Conservation (phyloP, 139 green algal genomes). For the Asterochloris sp. region DNA sequence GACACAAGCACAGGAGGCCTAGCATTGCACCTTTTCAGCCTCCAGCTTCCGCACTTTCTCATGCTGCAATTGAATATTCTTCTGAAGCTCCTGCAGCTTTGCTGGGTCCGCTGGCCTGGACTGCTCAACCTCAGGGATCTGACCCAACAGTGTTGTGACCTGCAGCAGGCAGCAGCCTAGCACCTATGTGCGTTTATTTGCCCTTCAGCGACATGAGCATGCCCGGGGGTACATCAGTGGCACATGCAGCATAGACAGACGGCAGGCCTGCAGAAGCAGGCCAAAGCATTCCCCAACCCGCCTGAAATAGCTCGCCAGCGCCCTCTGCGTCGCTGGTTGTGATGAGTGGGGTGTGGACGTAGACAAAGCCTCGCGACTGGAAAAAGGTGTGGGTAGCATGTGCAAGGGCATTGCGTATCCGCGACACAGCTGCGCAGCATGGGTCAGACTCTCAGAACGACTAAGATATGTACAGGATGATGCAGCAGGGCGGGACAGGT, state of each 20-base stretch:
- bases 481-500: too few species aligned
- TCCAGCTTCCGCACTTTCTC: too few species aligned
- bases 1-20: too few species aligned
- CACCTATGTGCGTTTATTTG: too few species aligned
- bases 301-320: slow-evolving; percentile 99
- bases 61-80: slow-evolving; percentile 21
- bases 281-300: slow-evolving; percentile 30
- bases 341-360: slow-evolving; percentile 97
- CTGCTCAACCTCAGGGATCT: slow-evolving; percentile 17
- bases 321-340: slow-evolving; percentile 95
- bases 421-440: slow-evolving; percentile 65
- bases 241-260: too few species aligned
- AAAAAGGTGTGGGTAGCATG: slow-evolving; percentile 98
- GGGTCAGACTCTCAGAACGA: neutral
- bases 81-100: slow-evolving; percentile 53
- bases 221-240: too few species aligned
- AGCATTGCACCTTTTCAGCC: too few species aligned
- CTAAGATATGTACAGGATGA: too few species aligned
- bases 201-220: too few species aligned
- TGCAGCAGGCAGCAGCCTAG: slow-evolving; percentile 7
- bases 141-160: slow-evolving; percentile 69
- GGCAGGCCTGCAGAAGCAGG: neutral
- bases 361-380: slow-evolving; percentile 84
- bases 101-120: slow-evolving; percentile 13
- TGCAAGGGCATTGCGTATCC: slow-evolving; percentile 94